Evolutionary conservation across 805 yeast genomes (phyloP).

Genomic region (Hanseniaspora jakobsenii): DNA sequence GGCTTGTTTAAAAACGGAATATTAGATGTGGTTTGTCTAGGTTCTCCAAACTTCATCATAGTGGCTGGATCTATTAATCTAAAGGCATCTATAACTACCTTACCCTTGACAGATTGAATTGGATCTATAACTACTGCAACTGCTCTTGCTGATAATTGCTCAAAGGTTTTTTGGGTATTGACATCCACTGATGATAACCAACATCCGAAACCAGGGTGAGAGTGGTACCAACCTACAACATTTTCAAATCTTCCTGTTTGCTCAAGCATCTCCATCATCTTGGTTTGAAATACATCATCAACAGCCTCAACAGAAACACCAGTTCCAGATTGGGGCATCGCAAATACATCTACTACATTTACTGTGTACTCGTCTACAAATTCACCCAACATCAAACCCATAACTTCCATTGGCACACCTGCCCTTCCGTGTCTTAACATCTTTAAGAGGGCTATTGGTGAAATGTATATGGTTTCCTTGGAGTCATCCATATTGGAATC

Average conservation of each 20-base stretch:
- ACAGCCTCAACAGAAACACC: slow-evolving; percentile 99
- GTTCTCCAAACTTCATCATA: slow-evolving; percentile 91
- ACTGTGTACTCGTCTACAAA: slow-evolving; percentile 95
- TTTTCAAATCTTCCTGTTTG: slow-evolving; percentile 98
- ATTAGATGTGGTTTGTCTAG: slow-evolving; percentile 93
- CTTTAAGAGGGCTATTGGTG: slow-evolving; percentile 85
- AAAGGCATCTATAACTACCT: slow-evolving; percentile 97
- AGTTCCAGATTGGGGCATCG: slow-evolving; percentile 98
- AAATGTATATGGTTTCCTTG: slow-evolving; percentile 90
- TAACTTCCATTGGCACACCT: slow-evolving; percentile 76
- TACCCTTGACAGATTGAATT: slow-evolving; percentile 95
- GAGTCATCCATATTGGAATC: slow-evolving; percentile 86
- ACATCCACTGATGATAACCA: slow-evolving; percentile 98
- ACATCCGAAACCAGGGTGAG: slow-evolving; percentile 99
- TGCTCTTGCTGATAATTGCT: slow-evolving; percentile 86
- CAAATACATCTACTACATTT: slow-evolving; percentile 94
- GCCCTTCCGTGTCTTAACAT: slow-evolving; percentile 97
- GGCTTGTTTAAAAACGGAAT: slow-evolving; percentile 93
- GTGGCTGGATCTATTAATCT: slow-evolving; percentile 80
- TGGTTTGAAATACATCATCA: slow-evolving; percentile 96
- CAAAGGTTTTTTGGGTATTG: slow-evolving; percentile 94
- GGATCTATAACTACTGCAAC: slow-evolving; percentile 99
- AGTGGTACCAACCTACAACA: slow-evolving; percentile 99
- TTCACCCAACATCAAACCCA: slow-evolving; percentile 98
- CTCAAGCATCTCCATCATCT: slow-evolving; percentile 98